Evolutionary conservation across 2,329 filamentous ascomycete genomes (phyloP).

Genomic region (Xylariaceae sp.): DNA sequence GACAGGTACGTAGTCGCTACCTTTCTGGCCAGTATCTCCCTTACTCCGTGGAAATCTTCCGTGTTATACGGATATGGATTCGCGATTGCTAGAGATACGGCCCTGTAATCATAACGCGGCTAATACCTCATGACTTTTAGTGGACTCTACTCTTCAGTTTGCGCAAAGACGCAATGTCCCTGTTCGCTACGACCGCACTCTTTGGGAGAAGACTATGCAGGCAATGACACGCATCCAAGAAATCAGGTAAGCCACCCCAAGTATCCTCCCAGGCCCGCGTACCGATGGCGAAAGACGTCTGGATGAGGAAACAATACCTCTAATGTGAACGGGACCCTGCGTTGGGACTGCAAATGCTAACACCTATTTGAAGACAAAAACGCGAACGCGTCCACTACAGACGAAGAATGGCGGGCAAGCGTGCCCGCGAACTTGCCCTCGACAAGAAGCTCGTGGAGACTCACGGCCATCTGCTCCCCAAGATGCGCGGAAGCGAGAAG

Average conservation of each 20-base stretch:
- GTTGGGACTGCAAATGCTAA: constrained; percentile 3
- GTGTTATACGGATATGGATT: too few relatives aligned
- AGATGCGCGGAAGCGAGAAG: constrained; percentile 59
- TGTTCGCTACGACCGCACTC: constrained; percentile 90
- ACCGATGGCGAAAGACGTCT: not conserved
- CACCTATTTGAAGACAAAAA: constrained; percentile 38
- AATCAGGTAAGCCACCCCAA: constrained; percentile 13
- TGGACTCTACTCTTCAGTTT: constrained; percentile 91
- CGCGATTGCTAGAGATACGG: not conserved
- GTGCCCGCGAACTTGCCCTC: constrained; percentile 69
- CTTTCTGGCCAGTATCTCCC: not conserved
- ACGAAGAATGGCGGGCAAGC: constrained; percentile 86
- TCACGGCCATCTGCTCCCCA: constrained; percentile 86
- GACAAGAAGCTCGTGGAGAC: constrained; percentile 85
- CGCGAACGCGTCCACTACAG: constrained; percentile 92
- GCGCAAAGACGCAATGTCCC: constrained; percentile 89
- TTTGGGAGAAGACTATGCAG: constrained; percentile 78
- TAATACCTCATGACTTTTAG: constrained; percentile 31
- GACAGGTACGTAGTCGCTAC: constrained; percentile 41
- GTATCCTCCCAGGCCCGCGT: not conserved
- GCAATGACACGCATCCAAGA: constrained; percentile 68
- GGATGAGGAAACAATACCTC: not conserved
- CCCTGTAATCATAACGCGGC: not conserved
- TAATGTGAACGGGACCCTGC: not conserved
- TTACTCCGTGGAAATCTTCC: not conserved